Evolutionary conservation across 2,329 filamentous ascomycete genomes (phyloP), one percentile per base, ranked within the genome.

Genomic region (Penicillium sp.): DNA sequence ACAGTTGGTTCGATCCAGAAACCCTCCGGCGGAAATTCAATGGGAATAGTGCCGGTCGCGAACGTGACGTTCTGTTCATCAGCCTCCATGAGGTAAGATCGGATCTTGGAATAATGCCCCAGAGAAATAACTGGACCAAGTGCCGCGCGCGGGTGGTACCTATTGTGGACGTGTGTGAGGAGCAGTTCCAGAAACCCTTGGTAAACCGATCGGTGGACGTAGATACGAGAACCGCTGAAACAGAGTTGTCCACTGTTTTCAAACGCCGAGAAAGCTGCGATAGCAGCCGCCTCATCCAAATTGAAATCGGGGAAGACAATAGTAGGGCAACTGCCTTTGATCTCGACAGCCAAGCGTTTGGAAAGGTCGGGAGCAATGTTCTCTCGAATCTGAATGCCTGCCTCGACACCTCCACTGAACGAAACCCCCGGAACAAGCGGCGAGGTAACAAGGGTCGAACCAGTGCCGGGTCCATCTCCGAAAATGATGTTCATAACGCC

Each of bases 401-500:
- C 23, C 2, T 25, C 1, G 5, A 1, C 5, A 0, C 15, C 15
- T 13, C 31, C 45, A 25, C 2, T 23, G 15, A 47, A 36, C 3
- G 31, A 47, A n/a, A 47, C 9, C 7, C 45, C 45, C 4, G 2
- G 19, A 0, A 47, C 4, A 10, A 13, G 15, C 2, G 15, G 45
- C 9, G 19, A 36, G 8, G 5, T 2, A 5, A 36, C 8, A 6
- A 47, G 45, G 5, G 19, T 25, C 7, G 45, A n/a, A 5, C 45
- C 45, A 2, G 45, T 36, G 45, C 3, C 5, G 10, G 31, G 8
- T 13, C 45, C 31, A 25, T 47, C 21, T 13, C 45, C 45, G 45
- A 47, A 36, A 36, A 36, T 9, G n/a, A 47, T 34, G 31, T 47
- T 47, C 31, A 47, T 47, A 2, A 47, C 45, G 2, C 45, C 45